These are phyloP conservation scores for Aspergillus texensis DNA, from an alignment of 2,329 filamentous ascomycete species.

Conservation along the genomic window DNA sequence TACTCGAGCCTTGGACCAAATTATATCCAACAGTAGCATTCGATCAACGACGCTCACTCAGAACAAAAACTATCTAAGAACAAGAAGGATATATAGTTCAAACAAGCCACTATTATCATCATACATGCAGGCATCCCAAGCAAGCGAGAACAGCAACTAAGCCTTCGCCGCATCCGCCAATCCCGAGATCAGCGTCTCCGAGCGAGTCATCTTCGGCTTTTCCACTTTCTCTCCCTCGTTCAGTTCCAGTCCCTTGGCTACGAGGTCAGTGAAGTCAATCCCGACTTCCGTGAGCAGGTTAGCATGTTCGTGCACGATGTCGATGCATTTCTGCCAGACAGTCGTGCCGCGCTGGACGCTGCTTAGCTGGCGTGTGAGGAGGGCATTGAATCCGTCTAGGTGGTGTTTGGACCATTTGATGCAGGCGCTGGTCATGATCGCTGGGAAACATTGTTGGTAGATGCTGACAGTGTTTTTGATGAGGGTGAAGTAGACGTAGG, in stretches of 20 bases:
- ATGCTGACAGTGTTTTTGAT: conserved; percentile 91
- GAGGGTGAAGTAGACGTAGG: conserved; percentile 92
- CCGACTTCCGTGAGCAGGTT: conserved; percentile 80
- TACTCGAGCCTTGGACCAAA: not conserved
- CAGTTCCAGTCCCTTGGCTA: conserved; percentile 60
- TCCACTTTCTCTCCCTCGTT: conserved; percentile 25
- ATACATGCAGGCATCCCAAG: not conserved
- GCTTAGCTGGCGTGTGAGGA: conserved; percentile 81
- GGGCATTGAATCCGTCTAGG: conserved; percentile 84
- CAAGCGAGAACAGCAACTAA: not conserved
- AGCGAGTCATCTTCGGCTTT: conserved; percentile 27
- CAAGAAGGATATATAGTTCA: not conserved
- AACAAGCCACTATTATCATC: not conserved
- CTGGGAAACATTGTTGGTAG: conserved; percentile 84
- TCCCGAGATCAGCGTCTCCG: conserved; percentile 25
- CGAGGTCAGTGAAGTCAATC: conserved; percentile 82
- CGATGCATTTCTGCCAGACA: conserved; percentile 81
- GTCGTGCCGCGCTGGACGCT: conserved; percentile 76
- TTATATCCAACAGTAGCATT: not conserved
- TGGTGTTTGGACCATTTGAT: conserved; percentile 99
- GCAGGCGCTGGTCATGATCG: conserved; percentile 86
- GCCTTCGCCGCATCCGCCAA: conserved; percentile 20
- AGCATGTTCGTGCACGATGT: conserved; percentile 78
- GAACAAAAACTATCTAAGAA: not conserved
- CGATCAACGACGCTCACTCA: conserved; percentile 1